Evolutionary conservation across 2,329 filamentous ascomycete species (phyloP).

Genomic region (Arthroderma sp.): DNA sequence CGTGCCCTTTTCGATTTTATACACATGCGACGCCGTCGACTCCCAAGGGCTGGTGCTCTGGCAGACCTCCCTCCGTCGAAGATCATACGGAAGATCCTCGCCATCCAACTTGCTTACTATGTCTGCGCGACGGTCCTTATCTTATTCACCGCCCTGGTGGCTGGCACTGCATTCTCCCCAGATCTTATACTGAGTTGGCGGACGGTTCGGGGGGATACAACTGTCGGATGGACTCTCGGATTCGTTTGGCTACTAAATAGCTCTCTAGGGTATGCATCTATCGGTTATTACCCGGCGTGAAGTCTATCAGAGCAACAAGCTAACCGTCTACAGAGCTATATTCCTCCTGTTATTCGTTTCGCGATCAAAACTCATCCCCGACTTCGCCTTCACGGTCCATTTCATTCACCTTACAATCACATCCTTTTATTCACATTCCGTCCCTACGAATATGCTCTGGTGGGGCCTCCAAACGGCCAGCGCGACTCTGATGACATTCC

Average conservation of each 20-base stretch:
- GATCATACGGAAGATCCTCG: constrained; percentile 54
- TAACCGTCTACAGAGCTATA: constrained; percentile 49
- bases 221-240: constrained; percentile 56
- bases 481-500: constrained; percentile 50
- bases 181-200: constrained; percentile 54
- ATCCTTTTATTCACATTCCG: constrained; percentile 60
- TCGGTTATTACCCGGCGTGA: background rate
- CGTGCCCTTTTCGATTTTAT: background rate
- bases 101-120: constrained; percentile 56
- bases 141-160: constrained; percentile 55
- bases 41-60: constrained; percentile 53
- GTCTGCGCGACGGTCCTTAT: constrained; percentile 49
- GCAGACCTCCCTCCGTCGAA: constrained; percentile 55
- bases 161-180: constrained; percentile 47
- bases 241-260: constrained; percentile 57
- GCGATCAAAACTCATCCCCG: constrained; percentile 84
- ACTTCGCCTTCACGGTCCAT: constrained; percentile 85
- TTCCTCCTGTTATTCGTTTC: constrained; percentile 73
- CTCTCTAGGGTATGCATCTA: constrained; percentile 46
- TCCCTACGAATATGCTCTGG: constrained; percentile 76
- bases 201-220: constrained; percentile 53
- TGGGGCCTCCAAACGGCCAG: constrained; percentile 59
- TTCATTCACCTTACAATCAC: constrained; percentile 68
- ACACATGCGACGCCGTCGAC: constrained; percentile 42
- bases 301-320: background rate